Base-by-base conservation (phyloP, 1,284 basidiomycete genomes). In the Pholiota adiposa region DNA sequence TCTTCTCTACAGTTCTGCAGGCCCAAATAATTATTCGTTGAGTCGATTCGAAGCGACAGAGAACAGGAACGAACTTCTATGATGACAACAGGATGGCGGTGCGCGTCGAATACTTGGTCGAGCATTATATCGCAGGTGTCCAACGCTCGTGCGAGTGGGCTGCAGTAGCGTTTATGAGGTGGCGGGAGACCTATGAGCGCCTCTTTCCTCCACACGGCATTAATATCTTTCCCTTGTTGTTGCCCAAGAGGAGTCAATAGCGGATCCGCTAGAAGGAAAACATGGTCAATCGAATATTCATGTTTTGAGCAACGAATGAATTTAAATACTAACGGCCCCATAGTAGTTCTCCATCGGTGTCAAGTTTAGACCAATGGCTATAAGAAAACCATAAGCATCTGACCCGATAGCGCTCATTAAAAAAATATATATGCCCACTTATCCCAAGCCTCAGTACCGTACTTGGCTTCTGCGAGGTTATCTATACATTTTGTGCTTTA, bases 121-220 rank as follows among this genome's bases (percentile, higher is more conserved):
- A 93, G 94, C 0, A 86, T 88, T 56, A 89, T 77, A 46, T 83
- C 71, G 65, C 87, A 80, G 0, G 94, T 96, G 56, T 83, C 80
- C 51, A 90, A 76, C 0, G 93, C 90, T 7, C 94, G 81, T 6
- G 83, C 85, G 57, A 95, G 74, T 0, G 94, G 93, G 56, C 89
- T 92, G 49, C 83, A 83, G 69, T 89, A 93, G 54, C 89, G 79
- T 51, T 72, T 79, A 56, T 82, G 75, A 1, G 90, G 90, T 5
- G 88, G 67, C 0, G 88, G 88, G 2, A 91, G 79, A 4, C 82
- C 83, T 8, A 72, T 62, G 0, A 66, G 56, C 0, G 79, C 68
- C 71, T 96, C 89, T 3, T 70, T 64, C 54, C 77, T 72, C 93
- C 92, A 95, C 1, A 80, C 80, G 0, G 63, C 65, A 23, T 83